Conservation (phyloP, 768 basidiomycete genomes). For the Leccinum uliginosum region DNA sequence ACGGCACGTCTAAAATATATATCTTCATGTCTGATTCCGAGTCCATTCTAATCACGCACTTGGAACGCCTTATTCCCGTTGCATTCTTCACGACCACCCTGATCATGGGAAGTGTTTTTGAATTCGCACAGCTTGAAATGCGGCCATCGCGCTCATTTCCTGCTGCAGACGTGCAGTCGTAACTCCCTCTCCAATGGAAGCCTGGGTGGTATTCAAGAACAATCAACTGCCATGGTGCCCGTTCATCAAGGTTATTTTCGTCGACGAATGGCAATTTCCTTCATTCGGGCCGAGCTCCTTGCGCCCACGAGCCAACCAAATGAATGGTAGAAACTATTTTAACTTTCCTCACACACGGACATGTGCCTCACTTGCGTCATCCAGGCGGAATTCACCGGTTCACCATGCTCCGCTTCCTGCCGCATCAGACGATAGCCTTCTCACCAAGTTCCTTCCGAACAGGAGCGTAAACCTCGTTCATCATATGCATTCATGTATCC, state of each 20-base stretch:
- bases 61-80: background rate
- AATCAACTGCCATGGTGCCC: background rate
- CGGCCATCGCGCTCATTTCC: background rate
- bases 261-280: background rate
- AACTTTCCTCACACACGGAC: slow-evolving; percentile 1
- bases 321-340: background rate
- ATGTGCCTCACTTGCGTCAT: slow-evolving; percentile 7
- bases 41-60: slow-evolving; percentile 11
- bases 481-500: slow-evolving; percentile 7
- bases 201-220: background rate
- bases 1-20: background rate
- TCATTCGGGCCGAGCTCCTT: slow-evolving; percentile 1
- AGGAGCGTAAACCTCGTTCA: slow-evolving; percentile 11
- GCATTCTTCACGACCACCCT: slow-evolving; percentile 6
- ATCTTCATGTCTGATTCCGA: background rate
- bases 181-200: background rate
- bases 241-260: slow-evolving; percentile 10
- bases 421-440: slow-evolving; percentile 11
- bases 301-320: background rate
- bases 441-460: slow-evolving; percentile 24
- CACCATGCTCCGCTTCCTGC: slow-evolving; percentile 8
- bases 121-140: background rate
- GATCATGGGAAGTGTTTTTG: slow-evolving; percentile 14
- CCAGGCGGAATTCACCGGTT: slow-evolving; percentile 7
- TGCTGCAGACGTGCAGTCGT: slow-evolving; percentile 2